These are phyloP conservation scores for Starmerella scarabaei DNA, from an alignment of 805 yeast species.

Conservation along the genomic window DNA sequence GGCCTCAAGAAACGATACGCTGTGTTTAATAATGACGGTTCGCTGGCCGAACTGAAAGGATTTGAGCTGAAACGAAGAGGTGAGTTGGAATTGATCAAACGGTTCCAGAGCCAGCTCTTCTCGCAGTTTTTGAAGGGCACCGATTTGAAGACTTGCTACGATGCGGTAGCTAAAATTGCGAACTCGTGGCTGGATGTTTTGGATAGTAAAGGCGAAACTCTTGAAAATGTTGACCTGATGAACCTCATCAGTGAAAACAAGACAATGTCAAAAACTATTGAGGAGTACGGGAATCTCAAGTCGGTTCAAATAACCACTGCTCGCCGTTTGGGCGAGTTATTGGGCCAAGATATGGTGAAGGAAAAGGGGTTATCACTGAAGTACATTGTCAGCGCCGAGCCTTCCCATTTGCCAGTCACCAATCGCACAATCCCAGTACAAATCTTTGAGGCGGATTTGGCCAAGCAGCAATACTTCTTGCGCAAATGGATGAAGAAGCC, in stretches of 20 bases:
- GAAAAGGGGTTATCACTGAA: constrained; percentile 94
- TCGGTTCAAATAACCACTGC: constrained; percentile 96
- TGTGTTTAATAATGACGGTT: constrained; percentile 88
- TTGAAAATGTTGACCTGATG: constrained; percentile 88
- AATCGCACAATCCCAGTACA: constrained; percentile 96
- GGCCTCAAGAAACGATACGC: constrained; percentile 95
- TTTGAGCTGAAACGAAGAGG: constrained; percentile 95
- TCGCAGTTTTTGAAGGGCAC: constrained; percentile 80
- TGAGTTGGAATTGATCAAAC: constrained; percentile 81
- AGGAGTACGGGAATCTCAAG: constrained; percentile 80
- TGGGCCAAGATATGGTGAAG: constrained; percentile 92
- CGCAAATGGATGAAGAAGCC: constrained; percentile 81
- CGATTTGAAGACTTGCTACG: constrained; percentile 66
- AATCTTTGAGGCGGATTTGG: constrained; percentile 70
- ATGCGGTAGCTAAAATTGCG: constrained; percentile 82
- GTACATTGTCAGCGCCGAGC: constrained; percentile 76
- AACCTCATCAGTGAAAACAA: constrained; percentile 92
- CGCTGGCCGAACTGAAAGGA: constrained; percentile 90
- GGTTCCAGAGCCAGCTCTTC: constrained; percentile 89
- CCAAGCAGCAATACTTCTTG: constrained; percentile 57
- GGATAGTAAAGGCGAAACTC: constrained; percentile 70
- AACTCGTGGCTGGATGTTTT: constrained; percentile 92
- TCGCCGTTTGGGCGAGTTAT: constrained; percentile 76
- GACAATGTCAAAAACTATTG: constrained; percentile 83
- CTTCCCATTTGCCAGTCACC: constrained; percentile 77